Evolutionary conservation across 345 rosid species (phyloP), one percentile per base, ranked within the genome.

Genomic region (Sisymbrium irio): DNA sequence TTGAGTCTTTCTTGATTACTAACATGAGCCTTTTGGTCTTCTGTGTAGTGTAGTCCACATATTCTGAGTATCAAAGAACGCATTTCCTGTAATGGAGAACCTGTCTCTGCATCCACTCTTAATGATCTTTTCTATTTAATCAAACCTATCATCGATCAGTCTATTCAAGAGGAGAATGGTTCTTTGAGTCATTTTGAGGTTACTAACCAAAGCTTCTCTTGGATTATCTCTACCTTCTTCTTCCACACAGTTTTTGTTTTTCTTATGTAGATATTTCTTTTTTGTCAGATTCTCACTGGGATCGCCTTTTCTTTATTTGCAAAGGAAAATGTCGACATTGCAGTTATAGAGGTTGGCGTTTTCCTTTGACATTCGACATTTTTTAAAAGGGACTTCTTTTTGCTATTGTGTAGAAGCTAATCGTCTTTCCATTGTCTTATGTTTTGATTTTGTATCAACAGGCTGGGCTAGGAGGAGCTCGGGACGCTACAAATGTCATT

Each of bases 401-500:
- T 8, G 61, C 5, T 54, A 4, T 42, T 17, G 20, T 14, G 0
- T 28, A 20, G 19, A 45, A 58, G 74, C 33, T 44, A 0, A 7
- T n/a, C 8, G 11, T 50, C 37, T 35, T 18, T 20, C 1, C 62
- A 37, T 1, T 15, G 13, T 40, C 12, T 3, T 41, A 28, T 56
- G 4, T 54, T 15, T n/a, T 36, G 65, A 4, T 25, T 76, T 64
- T 15, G 19, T 47, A 55, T 58, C 19, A 39, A 51, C 79, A 91
- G 96, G 93, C 95, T 67, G 95, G 96, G 18, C 81, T 93, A 56
- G 98, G 98, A 6, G 98, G 97, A 68, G 91, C 88, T 32, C 87
- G 97, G 37, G 98, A 93, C 58, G 98, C 98, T 39, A 94, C 98
- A 0, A 91, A 94, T 63, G 47, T 91, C 55, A 79, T 89, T 58